Evolutionary conservation across 1,139 yeast species (phyloP).

Genomic region (Nakaseomyces bracarensis): DNA sequence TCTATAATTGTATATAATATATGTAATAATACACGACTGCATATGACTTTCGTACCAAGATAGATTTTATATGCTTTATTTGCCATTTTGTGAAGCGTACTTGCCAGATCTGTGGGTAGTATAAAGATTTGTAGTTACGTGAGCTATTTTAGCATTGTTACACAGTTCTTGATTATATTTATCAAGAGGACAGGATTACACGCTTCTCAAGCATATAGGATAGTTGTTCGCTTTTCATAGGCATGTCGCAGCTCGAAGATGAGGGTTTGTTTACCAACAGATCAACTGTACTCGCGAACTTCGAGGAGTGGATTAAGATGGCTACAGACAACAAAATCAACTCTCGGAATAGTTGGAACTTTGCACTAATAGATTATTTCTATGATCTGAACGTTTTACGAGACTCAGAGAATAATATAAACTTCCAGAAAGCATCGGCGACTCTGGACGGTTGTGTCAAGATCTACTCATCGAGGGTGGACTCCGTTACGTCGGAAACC

Average conservation of each 20-base stretch:
- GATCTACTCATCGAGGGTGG: constrained; percentile 78
- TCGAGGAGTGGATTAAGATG: constrained; percentile 84
- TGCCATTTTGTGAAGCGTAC: too few relatives aligned
- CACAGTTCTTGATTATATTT: too few relatives aligned
- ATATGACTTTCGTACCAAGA: too few relatives aligned
- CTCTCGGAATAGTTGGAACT: constrained; percentile 64
- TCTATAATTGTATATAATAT: too few relatives aligned
- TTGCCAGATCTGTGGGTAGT: too few relatives aligned
- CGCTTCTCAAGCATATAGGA: too few relatives aligned
- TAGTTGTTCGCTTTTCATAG: too few relatives aligned
- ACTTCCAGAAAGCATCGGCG: constrained; percentile 63
- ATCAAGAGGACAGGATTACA: too few relatives aligned
- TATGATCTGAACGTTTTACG: constrained; percentile 31
- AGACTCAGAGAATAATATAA: constrained; percentile 31
- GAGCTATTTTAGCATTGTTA: too few relatives aligned
- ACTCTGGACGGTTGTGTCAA: constrained; percentile 82
- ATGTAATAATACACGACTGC: too few relatives aligned
- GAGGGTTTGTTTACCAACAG: constrained; percentile 31
- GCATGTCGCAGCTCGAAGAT: constrained; percentile 7
- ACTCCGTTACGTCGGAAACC: constrained; percentile 85
- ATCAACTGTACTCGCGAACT: constrained; percentile 50
- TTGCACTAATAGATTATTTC: constrained; percentile 81
- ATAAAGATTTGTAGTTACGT: too few relatives aligned
- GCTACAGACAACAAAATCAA: constrained; percentile 83
- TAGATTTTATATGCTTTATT: too few relatives aligned